Evolutionary conservation across 768 basidiomycete species (phyloP), one percentile per base, ranked within the genome.

Genomic region (Russula dissimulans): DNA sequence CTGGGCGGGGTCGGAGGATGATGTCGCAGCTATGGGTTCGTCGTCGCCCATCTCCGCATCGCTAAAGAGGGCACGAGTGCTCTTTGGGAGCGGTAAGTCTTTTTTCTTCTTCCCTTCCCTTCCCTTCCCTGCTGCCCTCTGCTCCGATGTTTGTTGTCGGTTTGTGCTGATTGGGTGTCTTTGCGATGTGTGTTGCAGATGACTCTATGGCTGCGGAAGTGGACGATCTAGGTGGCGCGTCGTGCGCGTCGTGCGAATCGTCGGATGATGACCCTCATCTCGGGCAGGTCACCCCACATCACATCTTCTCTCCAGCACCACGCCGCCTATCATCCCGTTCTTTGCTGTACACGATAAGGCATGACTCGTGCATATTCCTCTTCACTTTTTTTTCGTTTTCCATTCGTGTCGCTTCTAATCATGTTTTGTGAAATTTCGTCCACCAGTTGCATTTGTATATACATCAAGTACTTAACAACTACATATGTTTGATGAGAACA

Each of bases 221-320:
- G 63, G 54, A 50, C 29, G 26, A 39, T 8, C 14, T 12, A n/a
- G 36, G 18, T 15, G 38, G 58, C 63, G 55, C 46, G 38, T 32
- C 46, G 34, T 10, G 38, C 22, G 51, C 56, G 53, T 45, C 56
- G 22, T 82, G 42, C 54, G 59, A 56, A 47, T 60, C 83, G 3
- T 87, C 86, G 3, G 86, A 88, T 65, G 85, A 89, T 59, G 84
- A 87, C 62, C 79, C 78, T 0, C 76, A 77, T 61, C 60, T 81
- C 31, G 85, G 85, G 0, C 84, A 86, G 69, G 83, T 87, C 17
- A 87, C 84, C 0, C 85, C 86, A n/a, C 79, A 80, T 61, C 83
- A 83, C 65, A 70, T 88, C 36, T 79, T 82, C 42, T 89, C 86
- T 8, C 85, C 86, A 6, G 77, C 75, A 22, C 70, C 79, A 44